Evolutionary conservation across 371 early-diverging fungal genomes (phyloP), one percentile per base, ranked within the genome.

Genomic region (Saksenaea vasiformis): DNA sequence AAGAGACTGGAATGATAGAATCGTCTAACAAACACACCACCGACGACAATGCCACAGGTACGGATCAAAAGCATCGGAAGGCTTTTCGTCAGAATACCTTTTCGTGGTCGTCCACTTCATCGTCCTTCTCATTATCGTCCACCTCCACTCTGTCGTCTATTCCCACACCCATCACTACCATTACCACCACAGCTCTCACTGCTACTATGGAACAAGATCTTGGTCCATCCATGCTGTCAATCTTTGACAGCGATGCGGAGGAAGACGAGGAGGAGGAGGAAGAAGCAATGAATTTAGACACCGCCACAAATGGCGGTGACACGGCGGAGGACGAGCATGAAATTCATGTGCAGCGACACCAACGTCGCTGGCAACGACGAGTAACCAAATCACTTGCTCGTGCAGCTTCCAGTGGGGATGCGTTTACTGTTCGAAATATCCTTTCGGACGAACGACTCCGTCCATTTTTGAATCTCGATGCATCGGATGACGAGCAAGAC

Each of bases 381-480:
- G 64, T 63, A 14, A 83, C 75, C 13, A 63, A 68, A 27, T 63
- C 85, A 11, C 76, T 88, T 36, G 58, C 81, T 14, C 76, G 83
- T 35, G 85, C 87, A 4, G 78, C 85, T 13, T 84, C 97, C 60
- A 93, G 91, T 39, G 95, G 95, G 64, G 95, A 96, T 69, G 88
- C 95, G 76, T 96, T 96, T 80, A 91, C 89, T 82, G 94, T 96
- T 13, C 85, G 86, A 31, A 64, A 73, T 67, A 75, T 91, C 60
- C 82, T 90, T 67, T 77, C 81, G 27, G 71, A 85, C 51, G 78
- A 82, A 60, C 63, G 71, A 28, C 68, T 79, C 17, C 68, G 67
- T 7, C 77, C 86, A 22, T 89, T 82, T 80, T 82, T 93, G 56
- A 90, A 92, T 70, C 71, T 92, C 17, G 83, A 95, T 72, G 82